Conservation (phyloP, 805 yeast species). For the Ogataea zsoltii region DNA sequence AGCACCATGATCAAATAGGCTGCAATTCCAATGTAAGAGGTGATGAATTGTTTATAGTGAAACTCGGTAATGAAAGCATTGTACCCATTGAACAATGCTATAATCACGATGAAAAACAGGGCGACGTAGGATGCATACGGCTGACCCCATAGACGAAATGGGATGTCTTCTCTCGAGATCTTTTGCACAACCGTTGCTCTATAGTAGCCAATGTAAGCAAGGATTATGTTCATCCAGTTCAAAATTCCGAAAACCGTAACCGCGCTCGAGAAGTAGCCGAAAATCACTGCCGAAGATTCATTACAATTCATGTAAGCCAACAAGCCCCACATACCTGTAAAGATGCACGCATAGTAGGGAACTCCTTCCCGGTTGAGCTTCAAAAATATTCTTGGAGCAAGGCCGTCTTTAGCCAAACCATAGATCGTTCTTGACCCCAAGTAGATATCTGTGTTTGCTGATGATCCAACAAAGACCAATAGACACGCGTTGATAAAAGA, state of each 20-base stretch:
- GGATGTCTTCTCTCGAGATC: too few relatives aligned
- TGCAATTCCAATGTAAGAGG: too few relatives aligned
- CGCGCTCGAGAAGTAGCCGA: constrained; percentile 60
- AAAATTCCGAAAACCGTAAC: constrained; percentile 61
- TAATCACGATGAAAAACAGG: too few relatives aligned
- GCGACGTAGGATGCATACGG: too few relatives aligned
- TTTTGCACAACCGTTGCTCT: constrained; percentile 41
- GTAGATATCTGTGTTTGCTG: constrained; percentile 70
- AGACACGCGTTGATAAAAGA: constrained; percentile 73
- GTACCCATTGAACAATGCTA: too few relatives aligned
- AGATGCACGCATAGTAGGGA: constrained; percentile 52
- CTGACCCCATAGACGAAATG: too few relatives aligned
- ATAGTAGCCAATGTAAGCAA: constrained; percentile 40
- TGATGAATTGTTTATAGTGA: too few relatives aligned
- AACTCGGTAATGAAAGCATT: too few relatives aligned
- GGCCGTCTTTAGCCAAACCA: constrained; percentile 65
- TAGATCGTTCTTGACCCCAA: constrained; percentile 67
- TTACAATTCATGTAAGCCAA: constrained; percentile 67
- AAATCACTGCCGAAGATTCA: constrained; percentile 52
- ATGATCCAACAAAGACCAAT: constrained; percentile 44
- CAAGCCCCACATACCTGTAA: constrained; percentile 45
- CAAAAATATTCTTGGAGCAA: constrained; percentile 65
- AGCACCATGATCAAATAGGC: too few relatives aligned
- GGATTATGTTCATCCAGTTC: constrained; percentile 52
- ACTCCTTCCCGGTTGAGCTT: constrained; percentile 53